Evolutionary conservation across 495 filamentous ascomycete species (phyloP), one percentile per base, ranked within the genome.

Genomic region (Hypoxylon intermedium): DNA sequence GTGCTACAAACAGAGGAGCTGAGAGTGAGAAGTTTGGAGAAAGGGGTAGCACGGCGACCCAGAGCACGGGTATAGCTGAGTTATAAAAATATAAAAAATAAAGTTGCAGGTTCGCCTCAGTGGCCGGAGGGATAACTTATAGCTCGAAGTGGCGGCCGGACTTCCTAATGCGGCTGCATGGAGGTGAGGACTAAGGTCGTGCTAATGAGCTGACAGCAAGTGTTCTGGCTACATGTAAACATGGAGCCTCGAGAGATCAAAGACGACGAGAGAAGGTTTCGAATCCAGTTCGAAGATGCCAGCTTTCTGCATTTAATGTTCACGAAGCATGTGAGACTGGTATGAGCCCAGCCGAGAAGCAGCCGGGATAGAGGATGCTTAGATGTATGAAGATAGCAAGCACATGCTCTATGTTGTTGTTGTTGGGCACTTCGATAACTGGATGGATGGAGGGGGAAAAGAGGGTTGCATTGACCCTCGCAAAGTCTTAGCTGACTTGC

Each of bases 401-500:
- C 53, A 34, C 34, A 9, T 36, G 51, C 37, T 51, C 33, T n/a
- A n/a, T n/a, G n/a, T n/a, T n/a, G n/a, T n/a, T n/a, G n/a, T n/a
- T 33, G 15, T 24, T 24, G 19, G 40, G n/a, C 24, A 31, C 3
- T 11, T 47, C 5, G 24, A n/a, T 21, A 24, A 36, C 41, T 37
- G 26, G 51, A 41, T 23, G 21, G 43, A 44, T 42, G 36, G 28
- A 18, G 18, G 41, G 31, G 41, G 13, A 36, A 11, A 49, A 47
- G 42, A 57, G 56, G 61, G 61, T 59, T 65, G 38, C 54, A 53
- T 28, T 64, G 42, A 53, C 56, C 56, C 57, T 60, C 56, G 56
- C 40, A 50, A 47, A 45, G 62, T 65, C 61, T 65, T 65, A 60
- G 50, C 61, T 65, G 61, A 65, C 56, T 51, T 65, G 61, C 46